Percentiles rank a stretch among this genome's conserved stretches.
phyloP scores from a whole-genome alignment of 1,284 basidiomycete species.

The Ustilago vetiveriae region DNA sequence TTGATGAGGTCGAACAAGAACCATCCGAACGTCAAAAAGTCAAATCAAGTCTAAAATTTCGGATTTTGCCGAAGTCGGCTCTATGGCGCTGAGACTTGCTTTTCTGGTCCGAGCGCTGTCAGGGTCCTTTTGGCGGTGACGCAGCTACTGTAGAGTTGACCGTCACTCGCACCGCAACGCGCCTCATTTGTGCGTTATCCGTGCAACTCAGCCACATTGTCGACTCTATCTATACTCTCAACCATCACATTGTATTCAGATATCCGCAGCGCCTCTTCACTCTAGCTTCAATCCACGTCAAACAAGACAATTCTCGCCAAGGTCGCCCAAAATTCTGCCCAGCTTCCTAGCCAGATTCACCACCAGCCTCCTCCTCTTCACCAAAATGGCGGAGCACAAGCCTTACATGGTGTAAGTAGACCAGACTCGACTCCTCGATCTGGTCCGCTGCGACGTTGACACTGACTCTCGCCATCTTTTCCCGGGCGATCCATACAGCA shows the following conservation, averaged over 20 bases:
- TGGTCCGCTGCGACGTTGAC: too few species aligned
- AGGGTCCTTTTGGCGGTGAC: constrained; percentile 10
- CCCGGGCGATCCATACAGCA: constrained; percentile 16
- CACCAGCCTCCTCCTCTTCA: constrained; percentile 10
- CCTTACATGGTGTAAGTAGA: constrained; percentile 56
- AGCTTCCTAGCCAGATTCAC: constrained; percentile 13
- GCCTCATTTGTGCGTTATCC: too few species aligned
- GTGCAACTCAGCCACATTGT: not conserved
- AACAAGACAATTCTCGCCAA: too few species aligned
- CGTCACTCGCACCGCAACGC: too few species aligned
- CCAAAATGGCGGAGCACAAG: constrained; percentile 48
- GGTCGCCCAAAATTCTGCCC: constrained; percentile 17
- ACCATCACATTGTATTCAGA: not conserved
- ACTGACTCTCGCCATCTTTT: not conserved
- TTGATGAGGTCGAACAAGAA: too few species aligned
- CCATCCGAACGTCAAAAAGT: too few species aligned
- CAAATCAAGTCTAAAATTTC: too few species aligned
- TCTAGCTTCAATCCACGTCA: too few species aligned
- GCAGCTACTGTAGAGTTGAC: too few species aligned
- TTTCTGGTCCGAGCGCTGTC: constrained; percentile 22
- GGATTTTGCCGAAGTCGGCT: too few species aligned
- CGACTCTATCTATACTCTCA: not conserved
- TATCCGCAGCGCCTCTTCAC: not conserved
- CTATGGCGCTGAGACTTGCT: too few species aligned
- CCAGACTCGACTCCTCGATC: not conserved